phyloP scores from a whole-genome alignment of 1,139 yeast species.

The Taphrina flavorubra region DNA sequence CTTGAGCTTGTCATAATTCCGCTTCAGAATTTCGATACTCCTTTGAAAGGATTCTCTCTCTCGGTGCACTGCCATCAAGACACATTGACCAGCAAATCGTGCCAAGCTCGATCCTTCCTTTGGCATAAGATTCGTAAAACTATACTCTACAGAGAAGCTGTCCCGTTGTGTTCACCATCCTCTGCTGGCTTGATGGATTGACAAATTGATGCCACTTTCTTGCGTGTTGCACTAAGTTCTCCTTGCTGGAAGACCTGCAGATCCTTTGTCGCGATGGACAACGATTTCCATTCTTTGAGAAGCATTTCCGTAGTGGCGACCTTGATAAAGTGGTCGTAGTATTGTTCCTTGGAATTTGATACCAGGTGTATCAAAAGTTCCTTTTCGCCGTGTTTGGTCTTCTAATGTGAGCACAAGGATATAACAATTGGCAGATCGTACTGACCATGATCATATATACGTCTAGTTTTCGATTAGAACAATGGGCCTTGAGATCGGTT shows the following conservation, averaged over 20 bases:
- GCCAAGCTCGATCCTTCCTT: too few relatives aligned
- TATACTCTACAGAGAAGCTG: not conserved
- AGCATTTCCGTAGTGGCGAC: constrained; percentile 26
- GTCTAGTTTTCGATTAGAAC: constrained; percentile 58
- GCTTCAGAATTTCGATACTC: too few relatives aligned
- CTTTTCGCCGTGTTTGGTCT: constrained; percentile 38
- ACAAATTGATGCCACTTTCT: constrained; percentile 34
- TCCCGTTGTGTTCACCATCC: not conserved
- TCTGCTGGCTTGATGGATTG: constrained; percentile 19
- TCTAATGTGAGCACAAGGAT: not conserved
- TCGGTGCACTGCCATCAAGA: too few relatives aligned
- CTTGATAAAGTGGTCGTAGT: constrained; percentile 10
- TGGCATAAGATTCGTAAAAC: not conserved
- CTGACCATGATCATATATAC: constrained; percentile 61
- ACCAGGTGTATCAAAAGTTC: constrained; percentile 19
- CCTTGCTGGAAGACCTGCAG: constrained; percentile 25
- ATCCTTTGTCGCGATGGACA: not conserved
- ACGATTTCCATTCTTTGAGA: constrained; percentile 16
- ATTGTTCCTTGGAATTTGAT: not conserved
- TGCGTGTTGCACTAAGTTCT: constrained; percentile 29
- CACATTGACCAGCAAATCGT: too few relatives aligned
- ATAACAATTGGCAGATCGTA: too few relatives aligned
- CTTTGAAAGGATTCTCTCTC: too few relatives aligned
- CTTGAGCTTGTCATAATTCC: too few relatives aligned
- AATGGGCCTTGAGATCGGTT: constrained; percentile 49